Conservation (phyloP, 495 filamentous ascomycete genomes). For the Tuber indicum region DNA sequence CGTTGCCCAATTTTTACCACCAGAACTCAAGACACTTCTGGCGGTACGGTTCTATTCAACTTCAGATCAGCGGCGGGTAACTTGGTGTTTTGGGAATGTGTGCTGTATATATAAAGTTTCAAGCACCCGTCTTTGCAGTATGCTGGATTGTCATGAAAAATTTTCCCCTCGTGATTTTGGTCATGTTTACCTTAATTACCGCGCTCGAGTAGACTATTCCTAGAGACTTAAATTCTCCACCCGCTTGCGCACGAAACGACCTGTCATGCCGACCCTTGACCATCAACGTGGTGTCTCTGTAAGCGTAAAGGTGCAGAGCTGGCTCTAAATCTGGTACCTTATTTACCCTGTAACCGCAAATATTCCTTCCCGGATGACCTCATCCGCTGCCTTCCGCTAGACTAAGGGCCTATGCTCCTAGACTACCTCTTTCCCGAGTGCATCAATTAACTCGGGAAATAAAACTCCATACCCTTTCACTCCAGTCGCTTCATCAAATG, state of each 20-base stretch:
- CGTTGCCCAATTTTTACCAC: background rate
- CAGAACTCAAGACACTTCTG: background rate
- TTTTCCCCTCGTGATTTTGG: background rate
- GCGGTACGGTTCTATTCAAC: background rate
- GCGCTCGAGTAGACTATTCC: too few species aligned
- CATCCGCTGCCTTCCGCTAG: conserved; percentile 5
- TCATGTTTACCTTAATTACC: background rate
- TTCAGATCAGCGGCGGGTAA: background rate
- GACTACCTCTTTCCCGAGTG: background rate
- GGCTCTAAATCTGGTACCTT: background rate
- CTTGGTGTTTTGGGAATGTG: too few species aligned
- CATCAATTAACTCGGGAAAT: background rate
- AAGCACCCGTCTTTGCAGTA: background rate
- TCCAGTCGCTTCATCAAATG: conserved; percentile 12
- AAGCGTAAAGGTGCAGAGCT: background rate
- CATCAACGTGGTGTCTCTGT: background rate
- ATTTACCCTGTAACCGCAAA: conserved; percentile 6
- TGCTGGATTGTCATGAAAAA: background rate
- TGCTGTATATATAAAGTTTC: background rate
- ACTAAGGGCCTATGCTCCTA: background rate
- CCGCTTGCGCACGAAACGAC: background rate
- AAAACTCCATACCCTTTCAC: conserved; percentile 5
- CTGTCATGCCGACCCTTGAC: background rate
- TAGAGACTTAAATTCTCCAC: too few species aligned
- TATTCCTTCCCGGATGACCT: conserved; percentile 29